These are phyloP conservation scores for Colletotrichum zoysiae DNA, from an alignment of 2,329 filamentous ascomycete genomes.

Conservation along the genomic window DNA sequence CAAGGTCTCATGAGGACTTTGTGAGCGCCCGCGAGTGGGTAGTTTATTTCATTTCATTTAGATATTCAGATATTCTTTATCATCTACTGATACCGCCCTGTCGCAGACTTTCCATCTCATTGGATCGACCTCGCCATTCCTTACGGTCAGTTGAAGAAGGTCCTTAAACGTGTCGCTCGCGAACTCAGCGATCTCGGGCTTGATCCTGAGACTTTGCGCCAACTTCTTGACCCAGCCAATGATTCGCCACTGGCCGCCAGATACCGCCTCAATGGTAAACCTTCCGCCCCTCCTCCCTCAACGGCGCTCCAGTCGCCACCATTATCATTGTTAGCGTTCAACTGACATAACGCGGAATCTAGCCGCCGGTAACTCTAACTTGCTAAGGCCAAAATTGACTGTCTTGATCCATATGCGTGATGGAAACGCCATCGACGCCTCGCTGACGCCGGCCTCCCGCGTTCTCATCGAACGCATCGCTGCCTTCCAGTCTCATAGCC, in stretches of 20 bases:
- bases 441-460: conserved; percentile 74
- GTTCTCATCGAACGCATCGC: conserved; percentile 73
- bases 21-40: neutral
- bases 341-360: conserved; percentile 6
- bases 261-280: conserved; percentile 67
- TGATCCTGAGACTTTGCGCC: conserved; percentile 76
- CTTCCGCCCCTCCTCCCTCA: neutral
- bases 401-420: conserved; percentile 76
- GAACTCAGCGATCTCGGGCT: conserved; percentile 81
- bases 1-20: neutral
- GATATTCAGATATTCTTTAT: neutral
- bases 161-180: conserved; percentile 81
- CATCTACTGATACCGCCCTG: neutral
- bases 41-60: too few species aligned
- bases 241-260: conserved; percentile 61
- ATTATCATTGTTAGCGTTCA: neutral
- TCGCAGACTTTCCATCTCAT: conserved; percentile 75
- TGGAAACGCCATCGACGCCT: conserved; percentile 76
- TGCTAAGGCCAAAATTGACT: conserved; percentile 76
- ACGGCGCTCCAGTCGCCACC: neutral
- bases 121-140: conserved; percentile 83
- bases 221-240: conserved; percentile 68
- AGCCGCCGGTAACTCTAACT: conserved; percentile 56
- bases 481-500: conserved; percentile 44
- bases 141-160: conserved; percentile 89